Base-by-base conservation (phyloP, 2,329 filamentous ascomycete genomes). In the Curvularia spicifera region DNA sequence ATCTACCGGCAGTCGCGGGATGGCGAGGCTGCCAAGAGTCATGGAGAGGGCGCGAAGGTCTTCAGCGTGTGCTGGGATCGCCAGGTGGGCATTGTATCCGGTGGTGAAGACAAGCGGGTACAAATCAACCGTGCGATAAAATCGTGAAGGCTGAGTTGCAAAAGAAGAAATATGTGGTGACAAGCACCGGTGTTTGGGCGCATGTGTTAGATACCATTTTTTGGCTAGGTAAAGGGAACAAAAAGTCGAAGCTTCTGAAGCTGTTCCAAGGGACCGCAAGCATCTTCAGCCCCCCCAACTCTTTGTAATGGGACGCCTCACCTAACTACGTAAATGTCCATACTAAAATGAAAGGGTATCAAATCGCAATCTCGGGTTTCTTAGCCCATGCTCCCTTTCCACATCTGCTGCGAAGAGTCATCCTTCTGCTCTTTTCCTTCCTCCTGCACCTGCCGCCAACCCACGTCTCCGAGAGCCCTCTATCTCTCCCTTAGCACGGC, bases 21-120 rank as follows among this genome's bases (percentile, higher is more conserved):
- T 73, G 81, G 55, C n/a, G 58, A 74, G 73, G 80, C 70, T 24
- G 70, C 72, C 13, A 83, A 85, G 59, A 86, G 86, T 71, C 85
- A 85, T 71, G 93, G 93, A 1, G 91, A 95, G 59, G 93, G 93
- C 24, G 86, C 89, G 61, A 98, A 98, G 84, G 92, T 99, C 48
- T 91, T 98, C 76, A 86, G 87, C 33, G 91, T 98, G 5, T 85
- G 83, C 58, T 99, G 95, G 95, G 91, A 97, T 77, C 82, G 84
- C 74, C 85, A 87, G 6, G 87, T 96, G 72, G 96, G 95, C 1
- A 94, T 99, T 74, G 90, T 97, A 44, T 96, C 91, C 71, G 93
- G 83, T 43, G 93, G 94, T 15, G 93, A 98, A 83, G 95, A 99
- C 74, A 97, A 95, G 81, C 88, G 87, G 80, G 88, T 99, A 70